Evolutionary conservation across 164 flowering plant species (phyloP).

Genomic region (Vitis rupestris): DNA sequence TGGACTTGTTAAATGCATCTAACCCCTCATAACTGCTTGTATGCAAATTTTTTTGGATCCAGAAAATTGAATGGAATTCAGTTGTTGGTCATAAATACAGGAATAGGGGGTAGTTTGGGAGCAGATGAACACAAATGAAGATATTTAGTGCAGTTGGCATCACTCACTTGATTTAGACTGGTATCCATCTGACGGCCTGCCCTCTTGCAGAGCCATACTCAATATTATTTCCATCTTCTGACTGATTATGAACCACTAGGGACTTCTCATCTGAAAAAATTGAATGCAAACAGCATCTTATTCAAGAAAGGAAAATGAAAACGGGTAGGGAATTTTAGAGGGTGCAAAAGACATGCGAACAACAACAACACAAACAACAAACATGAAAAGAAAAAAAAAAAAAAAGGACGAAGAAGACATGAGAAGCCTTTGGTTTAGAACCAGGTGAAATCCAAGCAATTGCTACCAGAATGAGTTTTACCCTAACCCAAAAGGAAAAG

Average conservation of each 20-base stretch:
- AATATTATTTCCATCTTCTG: constrained; percentile 1
- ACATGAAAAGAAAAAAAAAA: no score
- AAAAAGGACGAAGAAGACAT: no score
- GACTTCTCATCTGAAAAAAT: background rate
- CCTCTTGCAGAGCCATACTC: background rate
- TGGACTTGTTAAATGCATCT: constrained; percentile 27
- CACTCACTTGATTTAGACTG: constrained; percentile 19
- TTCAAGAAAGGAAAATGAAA: background rate
- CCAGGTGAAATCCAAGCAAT: no score
- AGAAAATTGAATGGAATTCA: constrained; percentile 7
- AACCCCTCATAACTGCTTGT: constrained; percentile 1
- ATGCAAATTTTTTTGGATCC: background rate
- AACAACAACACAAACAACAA: background rate
- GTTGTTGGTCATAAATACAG: constrained; percentile 15
- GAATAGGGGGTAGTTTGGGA: constrained; percentile 14
- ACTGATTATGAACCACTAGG: background rate
- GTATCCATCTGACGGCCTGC: constrained; percentile 13
- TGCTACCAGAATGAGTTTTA: no score
- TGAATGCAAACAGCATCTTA: background rate
- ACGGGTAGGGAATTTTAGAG: background rate
- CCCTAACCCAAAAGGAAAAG: background rate
- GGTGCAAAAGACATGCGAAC: background rate
- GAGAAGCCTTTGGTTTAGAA: no score
- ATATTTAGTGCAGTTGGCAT: constrained; percentile 15
- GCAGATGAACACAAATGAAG: constrained; percentile 16